phyloP scores from a whole-genome alignment of 768 basidiomycete species.

The Cystobasidium tubakii region DNA sequence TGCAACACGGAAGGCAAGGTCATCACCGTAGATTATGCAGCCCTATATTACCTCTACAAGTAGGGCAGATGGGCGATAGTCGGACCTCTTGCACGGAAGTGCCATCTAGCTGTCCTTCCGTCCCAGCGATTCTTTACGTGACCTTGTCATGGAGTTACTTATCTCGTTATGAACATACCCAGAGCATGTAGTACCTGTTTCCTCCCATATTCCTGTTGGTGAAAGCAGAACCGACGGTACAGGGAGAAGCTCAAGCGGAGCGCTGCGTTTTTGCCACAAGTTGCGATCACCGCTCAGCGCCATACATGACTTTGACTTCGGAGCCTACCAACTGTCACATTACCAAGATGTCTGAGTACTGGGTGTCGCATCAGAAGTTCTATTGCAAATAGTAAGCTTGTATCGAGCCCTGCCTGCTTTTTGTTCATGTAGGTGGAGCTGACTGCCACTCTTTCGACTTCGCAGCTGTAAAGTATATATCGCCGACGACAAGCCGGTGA shows the following conservation, averaged over 20 bases:
- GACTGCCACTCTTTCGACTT: not conserved
- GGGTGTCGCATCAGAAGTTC: conserved; percentile 22
- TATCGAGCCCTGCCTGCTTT: not conserved
- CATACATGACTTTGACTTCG: not conserved
- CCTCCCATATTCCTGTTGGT: too few relatives aligned
- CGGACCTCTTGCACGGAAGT: too few relatives aligned
- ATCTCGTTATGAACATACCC: too few relatives aligned
- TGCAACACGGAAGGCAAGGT: conserved; percentile 48
- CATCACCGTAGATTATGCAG: conserved; percentile 47
- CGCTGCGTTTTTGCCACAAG: too few relatives aligned
- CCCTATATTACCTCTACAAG: conserved; percentile 40
- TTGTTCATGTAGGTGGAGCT: not conserved
- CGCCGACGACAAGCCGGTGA: conserved; percentile 72
- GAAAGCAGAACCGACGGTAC: too few relatives aligned
- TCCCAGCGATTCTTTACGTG: too few relatives aligned
- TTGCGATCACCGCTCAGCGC: too few relatives aligned
- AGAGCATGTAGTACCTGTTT: too few relatives aligned
- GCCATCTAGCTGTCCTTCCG: too few relatives aligned
- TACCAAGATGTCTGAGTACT: conserved; percentile 27
- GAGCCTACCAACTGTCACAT: not conserved
- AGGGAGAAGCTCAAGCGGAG: too few relatives aligned
- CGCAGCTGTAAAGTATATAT: conserved; percentile 80
- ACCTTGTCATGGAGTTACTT: too few relatives aligned
- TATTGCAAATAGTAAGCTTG: conserved; percentile 21
- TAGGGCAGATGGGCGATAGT: too few relatives aligned